Percentiles rank a stretch among this genome's conserved stretches.
These are phyloP conservation scores for Scheffersomyces ergatensis DNA, from an alignment of 805 yeast genomes.

Conservation along the genomic window DNA sequence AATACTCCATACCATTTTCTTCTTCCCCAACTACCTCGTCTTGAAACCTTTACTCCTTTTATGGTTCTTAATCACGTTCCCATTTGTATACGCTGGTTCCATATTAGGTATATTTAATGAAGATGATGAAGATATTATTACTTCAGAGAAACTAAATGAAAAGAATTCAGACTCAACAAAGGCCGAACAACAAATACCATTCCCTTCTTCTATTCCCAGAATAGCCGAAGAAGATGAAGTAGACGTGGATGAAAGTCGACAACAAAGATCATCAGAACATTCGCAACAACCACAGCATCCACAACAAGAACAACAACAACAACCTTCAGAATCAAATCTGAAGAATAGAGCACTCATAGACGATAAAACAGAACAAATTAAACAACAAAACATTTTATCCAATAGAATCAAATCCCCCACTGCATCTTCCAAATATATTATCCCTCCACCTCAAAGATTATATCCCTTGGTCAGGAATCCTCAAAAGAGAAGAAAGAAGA, in stretches of 20 bases:
- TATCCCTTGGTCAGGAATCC: constrained; percentile 43
- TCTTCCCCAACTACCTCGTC: constrained; percentile 37
- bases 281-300: neutral
- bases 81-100: constrained; percentile 36
- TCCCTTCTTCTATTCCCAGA: neutral
- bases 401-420: constrained; percentile 42
- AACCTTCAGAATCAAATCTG: neutral
- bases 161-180: neutral
- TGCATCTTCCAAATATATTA: constrained; percentile 37
- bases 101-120: constrained; percentile 3
- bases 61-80: constrained; percentile 56
- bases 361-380: constrained; percentile 35
- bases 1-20: constrained; percentile 5
- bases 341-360: constrained; percentile 7
- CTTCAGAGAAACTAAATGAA: neutral
- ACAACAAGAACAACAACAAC: neutral
- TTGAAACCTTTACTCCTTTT: constrained; percentile 49
- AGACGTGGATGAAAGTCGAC: neutral
- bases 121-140: constrained; percentile 1
- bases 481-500: constrained; percentile 47
- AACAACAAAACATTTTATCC: constrained; percentile 39
- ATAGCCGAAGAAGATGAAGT: neutral
- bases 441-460: constrained; percentile 45
- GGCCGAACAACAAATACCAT: neutral
- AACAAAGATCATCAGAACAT: neutral